Evolutionary conservation across 129 eudicot species (phyloP), one percentile per base, ranked within the genome.

Genomic region (Pulicaria dysenterica): DNA sequence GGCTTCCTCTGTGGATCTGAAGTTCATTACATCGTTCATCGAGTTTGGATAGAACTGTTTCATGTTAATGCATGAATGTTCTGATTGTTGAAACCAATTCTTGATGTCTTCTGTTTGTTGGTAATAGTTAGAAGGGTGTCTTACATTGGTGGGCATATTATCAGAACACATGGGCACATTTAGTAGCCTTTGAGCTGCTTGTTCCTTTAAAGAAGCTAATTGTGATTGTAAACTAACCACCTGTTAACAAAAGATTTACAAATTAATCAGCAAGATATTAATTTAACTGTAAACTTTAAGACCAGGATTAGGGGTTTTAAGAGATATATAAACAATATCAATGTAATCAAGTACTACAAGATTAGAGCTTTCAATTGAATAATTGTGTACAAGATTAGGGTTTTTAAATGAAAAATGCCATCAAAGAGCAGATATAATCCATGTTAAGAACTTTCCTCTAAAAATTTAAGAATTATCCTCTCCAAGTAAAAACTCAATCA

Each of bases 141-240:
- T 82, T 47, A 77, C 87, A 48, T 78, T 73, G 50, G 16, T 54
- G 56, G 81, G 75, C 2, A 38, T 79, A 69, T 72, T 62, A 90
- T 90, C 90, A 70, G 71, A 68, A 63, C 36, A 57, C 66, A 50
- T 77, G 67, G 87, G 73, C 46, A 76, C 82, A 76, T 80, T 82
- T 6, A 38, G 37, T 69, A 64, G 50, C 72, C 81, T 74, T 64
- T 87, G 95, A 16, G 83, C 68, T 72, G 91, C 87, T 86, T 85
- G 92, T 73, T 93, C 95, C 80, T 76, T 90, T 60, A 93, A 72
- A 49, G 88, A 73, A 56, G 89, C 84, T 74, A 94, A 80, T 73
- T 94, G 98, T 69, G 93, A 84, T 83, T 94, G 98, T 62, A 94
- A 74, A 70, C 79, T 90, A 2, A 94, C 93, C 79, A 94, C 98